Evolutionary conservation across 129 eudicot species (phyloP).

Genomic region (Chrysanthemum lavandulifolium): DNA sequence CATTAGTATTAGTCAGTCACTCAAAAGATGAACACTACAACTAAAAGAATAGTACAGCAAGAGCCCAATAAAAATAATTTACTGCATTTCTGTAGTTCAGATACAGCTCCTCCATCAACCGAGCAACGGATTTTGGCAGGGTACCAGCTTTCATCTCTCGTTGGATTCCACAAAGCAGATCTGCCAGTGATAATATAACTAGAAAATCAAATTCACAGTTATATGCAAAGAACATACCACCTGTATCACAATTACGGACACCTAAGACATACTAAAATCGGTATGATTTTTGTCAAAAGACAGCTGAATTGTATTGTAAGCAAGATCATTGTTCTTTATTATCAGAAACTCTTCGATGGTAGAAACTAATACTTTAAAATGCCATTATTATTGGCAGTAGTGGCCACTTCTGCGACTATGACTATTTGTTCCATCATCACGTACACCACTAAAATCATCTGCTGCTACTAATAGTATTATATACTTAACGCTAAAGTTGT

Average conservation of each 20-base stretch:
- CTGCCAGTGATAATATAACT: constrained; percentile 38
- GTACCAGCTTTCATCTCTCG: constrained; percentile 77
- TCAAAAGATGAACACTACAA: constrained; percentile 17
- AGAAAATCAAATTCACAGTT: neutral
- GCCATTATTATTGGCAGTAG: too few species aligned
- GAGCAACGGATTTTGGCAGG: constrained; percentile 60
- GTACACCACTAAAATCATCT: too few species aligned
- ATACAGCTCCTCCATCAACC: constrained; percentile 80
- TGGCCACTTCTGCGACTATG: too few species aligned
- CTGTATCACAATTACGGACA: neutral
- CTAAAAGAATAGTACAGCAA: constrained; percentile 23
- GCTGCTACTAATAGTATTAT: too few species aligned
- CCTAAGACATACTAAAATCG: neutral
- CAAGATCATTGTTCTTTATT: too few species aligned
- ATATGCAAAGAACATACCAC: constrained; percentile 2
- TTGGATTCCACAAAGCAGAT: constrained; percentile 67
- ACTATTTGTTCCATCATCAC: too few species aligned
- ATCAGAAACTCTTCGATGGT: too few species aligned
- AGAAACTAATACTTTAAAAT: too few species aligned
- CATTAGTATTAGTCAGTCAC: neutral
- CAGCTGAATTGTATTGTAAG: too few species aligned
- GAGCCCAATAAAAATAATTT: constrained; percentile 32
- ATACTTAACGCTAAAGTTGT: too few species aligned
- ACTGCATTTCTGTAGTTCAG: constrained; percentile 86
- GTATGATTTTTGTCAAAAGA: too few species aligned